A percentile compares a stretch with the other conserved stretches of the same genome.
phyloP scores from a whole-genome alignment of 768 basidiomycete genomes.

The Pleurotus citrinopileatus region DNA sequence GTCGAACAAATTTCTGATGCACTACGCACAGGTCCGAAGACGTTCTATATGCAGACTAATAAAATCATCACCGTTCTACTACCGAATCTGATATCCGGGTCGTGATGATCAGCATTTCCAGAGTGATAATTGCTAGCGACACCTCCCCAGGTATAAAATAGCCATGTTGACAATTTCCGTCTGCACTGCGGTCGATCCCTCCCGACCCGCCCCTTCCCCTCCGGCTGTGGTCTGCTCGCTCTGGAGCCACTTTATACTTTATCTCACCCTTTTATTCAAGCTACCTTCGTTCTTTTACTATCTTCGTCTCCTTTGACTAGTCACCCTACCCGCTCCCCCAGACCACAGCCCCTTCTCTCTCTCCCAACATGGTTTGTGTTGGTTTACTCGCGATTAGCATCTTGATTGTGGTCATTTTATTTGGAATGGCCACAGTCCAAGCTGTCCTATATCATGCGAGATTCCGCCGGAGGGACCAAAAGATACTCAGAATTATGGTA shows the following conservation, averaged over 20 bases:
- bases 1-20: no score
- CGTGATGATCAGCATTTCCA: not conserved
- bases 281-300: not conserved
- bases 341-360: not conserved
- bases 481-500: not conserved
- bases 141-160: no score
- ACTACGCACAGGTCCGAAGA: not conserved
- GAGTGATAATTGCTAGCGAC: no score
- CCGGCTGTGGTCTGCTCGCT: not conserved
- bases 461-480: conserved; percentile 6
- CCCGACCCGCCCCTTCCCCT: not conserved
- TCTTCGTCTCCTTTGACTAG: not conserved
- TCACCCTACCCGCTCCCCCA: not conserved
- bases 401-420: not conserved
- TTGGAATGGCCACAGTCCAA: conserved; percentile 1
- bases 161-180: no score
- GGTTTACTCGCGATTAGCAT: conserved; percentile 6
- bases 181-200: not conserved
- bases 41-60: not conserved
- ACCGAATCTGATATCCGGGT: not conserved
- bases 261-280: no score
- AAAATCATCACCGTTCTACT: not conserved
- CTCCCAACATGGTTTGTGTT: not conserved
- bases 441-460: not conserved
- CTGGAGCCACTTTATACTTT: not conserved